Base-by-base conservation (phyloP, 768 basidiomycete species). In the Kwoniella botswanensis region DNA sequence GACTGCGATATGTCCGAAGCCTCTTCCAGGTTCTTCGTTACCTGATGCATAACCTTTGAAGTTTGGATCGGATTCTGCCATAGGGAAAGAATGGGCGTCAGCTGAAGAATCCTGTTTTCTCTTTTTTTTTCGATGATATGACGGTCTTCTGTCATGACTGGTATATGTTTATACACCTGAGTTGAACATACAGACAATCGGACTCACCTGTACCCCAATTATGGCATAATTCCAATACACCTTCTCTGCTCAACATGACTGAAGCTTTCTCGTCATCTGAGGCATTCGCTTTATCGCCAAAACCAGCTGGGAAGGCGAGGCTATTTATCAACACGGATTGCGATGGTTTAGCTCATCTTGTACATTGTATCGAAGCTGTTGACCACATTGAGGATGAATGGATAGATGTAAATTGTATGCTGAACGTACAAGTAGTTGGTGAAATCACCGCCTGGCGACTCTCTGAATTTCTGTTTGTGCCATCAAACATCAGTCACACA, bases 1-100 rank as follows among this genome's bases (percentile, higher is more conserved):
- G 81, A 97, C 89, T 68, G 92, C 92, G 76, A 95, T 93, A 84
- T 97, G 95, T 0, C 94, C 93, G 79, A 94, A 95, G 11, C 85
- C 88, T 66, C 86, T 86, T 35, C 90, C 90, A 4, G 92, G 91
- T 4, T 95, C 94, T 3, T 88, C 82, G 85, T 99, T 99, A 1
- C 96, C 96, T 77, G 83, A 91, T 11, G 89, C 87, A 82, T 97
- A 98, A 44, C 93, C 94, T 76, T 89, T 82, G 86, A 94, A 94
- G 72, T 84, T 84, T 63, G 89, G 76, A 81, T 95, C 91, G 66
- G 84, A 85, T 85, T 98, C 96, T 67, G 46, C 2, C 22, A 26
- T 26, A 26, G 26, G 18, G 1, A 35, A 9, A 35, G 35, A 35
- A 35, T 35, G 1, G 7, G 35, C 35, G 35, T 35, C 7, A 35